These are phyloP conservation scores for Barnettozyma siamensis DNA, from an alignment of 805 yeast species.

Conservation along the genomic window DNA sequence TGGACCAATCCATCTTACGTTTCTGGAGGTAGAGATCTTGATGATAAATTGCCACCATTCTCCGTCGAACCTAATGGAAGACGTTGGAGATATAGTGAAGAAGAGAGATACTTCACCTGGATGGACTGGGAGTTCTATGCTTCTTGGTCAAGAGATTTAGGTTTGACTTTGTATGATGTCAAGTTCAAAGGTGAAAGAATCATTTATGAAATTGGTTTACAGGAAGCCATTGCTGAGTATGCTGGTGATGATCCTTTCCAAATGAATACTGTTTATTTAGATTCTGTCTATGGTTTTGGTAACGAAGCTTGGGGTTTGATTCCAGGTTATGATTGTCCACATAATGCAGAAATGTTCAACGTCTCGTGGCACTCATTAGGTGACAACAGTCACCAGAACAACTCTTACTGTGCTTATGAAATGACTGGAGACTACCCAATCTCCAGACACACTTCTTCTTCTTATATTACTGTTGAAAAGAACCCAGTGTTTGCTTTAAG, in stretches of 20 bases:
- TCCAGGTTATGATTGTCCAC: conserved; percentile 28
- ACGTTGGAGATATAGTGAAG: conserved; percentile 23
- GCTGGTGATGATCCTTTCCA: conserved; percentile 29
- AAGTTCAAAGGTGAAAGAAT: conserved; percentile 28
- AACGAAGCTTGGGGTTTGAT: conserved; percentile 25
- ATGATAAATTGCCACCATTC: conserved; percentile 22
- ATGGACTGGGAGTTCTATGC: conserved; percentile 27
- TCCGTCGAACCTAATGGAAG: conserved; percentile 25
- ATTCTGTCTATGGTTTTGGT: conserved; percentile 26
- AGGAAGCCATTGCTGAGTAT: conserved; percentile 28
- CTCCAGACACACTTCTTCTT: conserved; percentile 19
- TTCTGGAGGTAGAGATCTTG: conserved; percentile 20
- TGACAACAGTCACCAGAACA: conserved; percentile 20
- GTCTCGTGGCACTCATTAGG: conserved; percentile 25
- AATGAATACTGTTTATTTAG: conserved; percentile 22
- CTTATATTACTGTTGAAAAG: conserved; percentile 18
- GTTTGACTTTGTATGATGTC: conserved; percentile 23
- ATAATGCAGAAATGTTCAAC: conserved; percentile 25
- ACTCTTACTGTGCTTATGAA: conserved; percentile 25
- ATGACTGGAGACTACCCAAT: conserved; percentile 21
- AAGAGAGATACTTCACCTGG: conserved; percentile 26
- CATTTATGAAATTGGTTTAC: conserved; percentile 24
- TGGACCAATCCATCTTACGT: conserved; percentile 12
- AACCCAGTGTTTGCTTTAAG: conserved; percentile 24
- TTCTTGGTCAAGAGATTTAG: conserved; percentile 25